Base-by-base conservation (phyloP, 2,329 filamentous ascomycete genomes). In the Apiospora pterosperma region DNA sequence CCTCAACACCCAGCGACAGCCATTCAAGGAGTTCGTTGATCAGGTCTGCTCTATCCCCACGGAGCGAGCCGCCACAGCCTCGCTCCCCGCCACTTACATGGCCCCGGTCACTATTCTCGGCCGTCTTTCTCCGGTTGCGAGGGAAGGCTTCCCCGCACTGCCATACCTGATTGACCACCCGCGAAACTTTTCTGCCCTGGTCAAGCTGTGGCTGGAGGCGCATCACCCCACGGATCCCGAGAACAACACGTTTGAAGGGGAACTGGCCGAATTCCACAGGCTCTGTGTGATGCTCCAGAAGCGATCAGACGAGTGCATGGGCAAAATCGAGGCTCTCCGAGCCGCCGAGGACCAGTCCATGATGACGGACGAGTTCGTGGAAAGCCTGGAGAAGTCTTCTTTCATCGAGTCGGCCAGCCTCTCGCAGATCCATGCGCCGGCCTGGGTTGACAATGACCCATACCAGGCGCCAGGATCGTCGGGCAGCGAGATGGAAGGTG, bases 141-240 rank as follows among this genome's bases (percentile, higher is more conserved):
- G 92, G 64, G 96, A 99, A 79, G 96, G 96, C 0, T 97, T 97
- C 71, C 95, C 94, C 0, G 96, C 92, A 58, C 82, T 99, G 16
- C 96, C 96, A 0, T 97, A 97, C 75, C 85, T 99, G 4, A 92
- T 99, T 67, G 96, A 99, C 70, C 90, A 94, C 67, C 88, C 93
- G 8, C 88, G 92, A 67, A 94, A 92, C 70, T 93, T 94, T 71
- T 93, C 96, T 0, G 89, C 90, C 41, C 80, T 99, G 21, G 90
- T 97, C 25, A 91, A 91, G 71, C 80, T 96, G 14, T 96, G 92
- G 92, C 83, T 91, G 0, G 90, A 92, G 42, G 75, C 81, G 4
- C 81, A 80, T 69, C 76, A 75, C 19, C 67, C 73, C n/a, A 69
- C 71, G 2, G 68, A 70, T 23, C 69, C 73, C 11, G 73, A 74